phyloP scores from a whole-genome alignment of 345 rosid genomes.

The Moricandia arvensis region DNA sequence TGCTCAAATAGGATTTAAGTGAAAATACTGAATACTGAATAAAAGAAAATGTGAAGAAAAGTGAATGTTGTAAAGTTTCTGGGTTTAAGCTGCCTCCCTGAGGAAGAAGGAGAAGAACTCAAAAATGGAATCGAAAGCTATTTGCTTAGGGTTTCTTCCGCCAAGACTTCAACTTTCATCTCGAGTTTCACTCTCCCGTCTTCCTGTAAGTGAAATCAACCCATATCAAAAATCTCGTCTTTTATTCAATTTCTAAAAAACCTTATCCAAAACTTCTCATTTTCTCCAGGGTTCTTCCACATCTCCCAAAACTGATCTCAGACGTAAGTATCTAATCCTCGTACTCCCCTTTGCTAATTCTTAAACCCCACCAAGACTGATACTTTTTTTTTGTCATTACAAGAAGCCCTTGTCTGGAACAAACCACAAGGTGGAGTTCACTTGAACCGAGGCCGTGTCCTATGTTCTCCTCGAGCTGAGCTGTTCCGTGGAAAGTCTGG shows the following conservation, averaged over 20 bases:
- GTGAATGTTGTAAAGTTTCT: not conserved
- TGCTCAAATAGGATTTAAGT: too few relatives aligned
- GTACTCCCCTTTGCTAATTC: too few relatives aligned
- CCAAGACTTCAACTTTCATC: constrained; percentile 34
- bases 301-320: constrained; percentile 28
- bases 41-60: too few relatives aligned
- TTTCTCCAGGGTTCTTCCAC: constrained; percentile 39
- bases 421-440: constrained; percentile 3
- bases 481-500: constrained; percentile 78
- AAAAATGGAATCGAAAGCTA: constrained; percentile 48
- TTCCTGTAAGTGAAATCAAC: constrained; percentile 39
- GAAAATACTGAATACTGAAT: too few relatives aligned
- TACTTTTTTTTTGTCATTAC: not conserved
- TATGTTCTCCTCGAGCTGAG: constrained; percentile 53
- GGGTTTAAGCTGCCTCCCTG: constrained; percentile 20
- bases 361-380: not conserved
- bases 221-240: not conserved
- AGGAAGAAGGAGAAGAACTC: constrained; percentile 1
- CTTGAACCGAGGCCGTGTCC: constrained; percentile 18
- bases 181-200: constrained; percentile 13
- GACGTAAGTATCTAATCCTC: constrained; percentile 31
- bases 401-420: constrained; percentile 33
- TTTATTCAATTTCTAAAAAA: not conserved
- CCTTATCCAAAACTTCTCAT: constrained; percentile 25
- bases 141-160: constrained; percentile 45